Percentiles rank a stretch among this genome's conserved stretches.
Evolutionary conservation across 2,329 filamentous ascomycete species (phyloP).

Genomic region (Colletotrichum graminicola): DNA sequence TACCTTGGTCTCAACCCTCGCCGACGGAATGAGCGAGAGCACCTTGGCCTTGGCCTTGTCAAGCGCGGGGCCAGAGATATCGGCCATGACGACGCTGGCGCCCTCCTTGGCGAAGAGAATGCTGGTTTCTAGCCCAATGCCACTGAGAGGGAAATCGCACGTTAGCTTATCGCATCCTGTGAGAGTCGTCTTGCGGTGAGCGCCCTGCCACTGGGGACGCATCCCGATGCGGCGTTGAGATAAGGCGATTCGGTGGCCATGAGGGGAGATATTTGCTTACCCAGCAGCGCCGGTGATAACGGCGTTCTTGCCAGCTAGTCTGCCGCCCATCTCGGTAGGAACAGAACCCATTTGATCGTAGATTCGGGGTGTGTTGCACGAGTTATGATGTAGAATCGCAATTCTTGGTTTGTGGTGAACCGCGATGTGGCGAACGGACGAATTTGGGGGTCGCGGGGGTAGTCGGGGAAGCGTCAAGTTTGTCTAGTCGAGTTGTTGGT

Average conservation of each 20-base stretch:
- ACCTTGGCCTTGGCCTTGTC: slow-evolving; percentile 82
- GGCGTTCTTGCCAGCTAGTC: slow-evolving; percentile 71
- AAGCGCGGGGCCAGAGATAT: slow-evolving; percentile 84
- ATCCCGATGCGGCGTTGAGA: slow-evolving; percentile 17
- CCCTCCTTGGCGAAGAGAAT: slow-evolving; percentile 93
- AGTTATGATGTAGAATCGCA: slow-evolving; percentile 15
- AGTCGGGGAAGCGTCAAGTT: background rate
- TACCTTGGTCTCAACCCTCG: slow-evolving; percentile 72
- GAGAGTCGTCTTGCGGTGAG: slow-evolving; percentile 7
- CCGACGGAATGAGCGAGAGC: slow-evolving; percentile 75
- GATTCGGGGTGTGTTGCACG: background rate
- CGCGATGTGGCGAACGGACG: slow-evolving; percentile 19
- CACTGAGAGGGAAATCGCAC: slow-evolving; percentile 63
- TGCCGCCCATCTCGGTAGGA: slow-evolving; percentile 55
- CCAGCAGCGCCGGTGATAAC: slow-evolving; percentile 88
- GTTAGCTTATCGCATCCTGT: slow-evolving; percentile 30
- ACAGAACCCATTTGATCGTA: slow-evolving; percentile 46
- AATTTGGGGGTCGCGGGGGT: slow-evolving; percentile 10
- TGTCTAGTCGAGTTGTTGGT: background rate
- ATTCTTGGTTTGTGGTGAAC: background rate
- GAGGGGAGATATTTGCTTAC: slow-evolving; percentile 62
- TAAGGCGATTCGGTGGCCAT: slow-evolving; percentile 23
- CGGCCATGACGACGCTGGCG: slow-evolving; percentile 85
- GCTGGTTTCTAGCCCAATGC: slow-evolving; percentile 91
- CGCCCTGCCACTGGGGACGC: slow-evolving; percentile 18